phyloP scores from a whole-genome alignment of 257 asterid species.

The Mitragyna speciosa region DNA sequence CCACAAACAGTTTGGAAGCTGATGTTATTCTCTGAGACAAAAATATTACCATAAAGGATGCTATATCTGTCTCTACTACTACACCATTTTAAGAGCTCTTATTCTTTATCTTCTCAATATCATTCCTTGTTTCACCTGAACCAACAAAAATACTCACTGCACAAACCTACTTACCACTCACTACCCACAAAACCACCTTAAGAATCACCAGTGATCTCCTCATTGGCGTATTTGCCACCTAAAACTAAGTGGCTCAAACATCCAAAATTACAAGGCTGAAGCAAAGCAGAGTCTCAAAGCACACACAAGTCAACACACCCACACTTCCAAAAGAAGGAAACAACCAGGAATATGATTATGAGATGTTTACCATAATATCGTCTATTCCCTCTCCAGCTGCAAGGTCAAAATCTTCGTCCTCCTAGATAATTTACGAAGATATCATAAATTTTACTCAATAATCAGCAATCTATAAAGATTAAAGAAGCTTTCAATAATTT shows the following conservation, averaged over 20 bases:
- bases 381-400: slow-evolving; percentile 67
- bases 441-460: background rate
- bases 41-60: background rate
- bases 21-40: background rate
- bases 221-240: background rate
- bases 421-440: slow-evolving; percentile 43
- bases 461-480: background rate
- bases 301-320: background rate
- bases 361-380: slow-evolving; percentile 47
- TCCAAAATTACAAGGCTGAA: slow-evolving; percentile 5
- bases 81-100: background rate
- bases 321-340: background rate
- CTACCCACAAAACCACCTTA: background rate
- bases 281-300: background rate
- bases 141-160: background rate
- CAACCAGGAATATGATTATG: background rate
- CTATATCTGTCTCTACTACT: background rate
- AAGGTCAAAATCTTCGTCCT: slow-evolving; percentile 79
- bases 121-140: background rate
- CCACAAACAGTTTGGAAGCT: background rate
- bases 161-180: background rate
- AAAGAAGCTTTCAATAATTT: background rate
- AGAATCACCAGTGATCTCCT: background rate
- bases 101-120: background rate
- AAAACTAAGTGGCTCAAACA: background rate